Evolutionary conservation across 805 yeast genomes (phyloP).

Genomic region (Yamadazyma sp.): DNA sequence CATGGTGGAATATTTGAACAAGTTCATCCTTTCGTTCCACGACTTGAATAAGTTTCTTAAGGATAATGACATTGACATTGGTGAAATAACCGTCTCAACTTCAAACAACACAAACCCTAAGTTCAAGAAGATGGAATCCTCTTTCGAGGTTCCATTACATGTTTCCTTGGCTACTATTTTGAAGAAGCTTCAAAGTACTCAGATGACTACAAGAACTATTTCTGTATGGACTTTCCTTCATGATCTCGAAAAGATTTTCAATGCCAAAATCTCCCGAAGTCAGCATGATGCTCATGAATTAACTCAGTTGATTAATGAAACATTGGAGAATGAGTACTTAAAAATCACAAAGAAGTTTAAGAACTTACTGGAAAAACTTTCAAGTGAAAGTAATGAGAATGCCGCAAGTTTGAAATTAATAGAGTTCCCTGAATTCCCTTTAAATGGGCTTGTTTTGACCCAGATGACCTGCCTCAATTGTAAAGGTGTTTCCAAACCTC

Average conservation of each 20-base stretch:
- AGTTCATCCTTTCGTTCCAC: conserved; percentile 31
- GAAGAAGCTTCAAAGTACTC: conserved; percentile 61
- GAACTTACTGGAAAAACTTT: conserved; percentile 17
- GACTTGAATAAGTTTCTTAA: conserved; percentile 21
- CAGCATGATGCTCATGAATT: conserved; percentile 98
- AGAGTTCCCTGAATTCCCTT: conserved; percentile 67
- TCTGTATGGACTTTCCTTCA: conserved; percentile 80
- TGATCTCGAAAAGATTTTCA: conserved; percentile 68
- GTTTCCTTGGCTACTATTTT: conserved; percentile 52
- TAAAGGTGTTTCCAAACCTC: conserved; percentile 56
- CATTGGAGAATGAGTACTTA: conserved; percentile 65
- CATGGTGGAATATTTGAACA: conserved; percentile 55
- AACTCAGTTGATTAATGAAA: conserved; percentile 76
- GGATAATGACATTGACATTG: conserved; percentile 20
- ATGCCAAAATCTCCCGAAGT: conserved; percentile 65
- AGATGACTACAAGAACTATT: conserved; percentile 49
- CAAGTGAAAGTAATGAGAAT: conserved; percentile 8
- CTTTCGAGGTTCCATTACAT: conserved; percentile 53
- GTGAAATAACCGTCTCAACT: conserved; percentile 3
- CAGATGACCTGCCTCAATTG: conserved; percentile 73
- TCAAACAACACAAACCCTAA: conserved; percentile 16
- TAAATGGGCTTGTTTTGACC: conserved; percentile 64
- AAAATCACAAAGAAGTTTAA: conserved; percentile 37
- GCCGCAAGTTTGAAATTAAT: conserved; percentile 16
- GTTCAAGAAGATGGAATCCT: conserved; percentile 20